These are phyloP conservation scores for Saksenaea oblongispora DNA, from an alignment of 371 early-diverging fungal species.

Conservation along the genomic window DNA sequence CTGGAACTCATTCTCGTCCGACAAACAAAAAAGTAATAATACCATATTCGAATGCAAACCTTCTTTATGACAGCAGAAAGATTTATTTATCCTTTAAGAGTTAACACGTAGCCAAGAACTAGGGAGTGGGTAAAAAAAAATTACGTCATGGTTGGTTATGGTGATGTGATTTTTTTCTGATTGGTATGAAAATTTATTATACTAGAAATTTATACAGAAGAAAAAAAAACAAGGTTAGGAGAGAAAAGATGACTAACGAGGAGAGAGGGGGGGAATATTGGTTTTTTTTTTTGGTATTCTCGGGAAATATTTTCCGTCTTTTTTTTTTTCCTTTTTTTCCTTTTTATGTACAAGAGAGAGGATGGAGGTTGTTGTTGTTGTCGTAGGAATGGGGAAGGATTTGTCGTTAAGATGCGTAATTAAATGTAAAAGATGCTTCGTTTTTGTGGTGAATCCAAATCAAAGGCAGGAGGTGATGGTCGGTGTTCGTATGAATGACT, in stretches of 20 bases:
- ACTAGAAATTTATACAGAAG: not conserved
- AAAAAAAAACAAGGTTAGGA: not conserved
- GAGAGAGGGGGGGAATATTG: not conserved
- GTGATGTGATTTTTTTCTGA: not conserved
- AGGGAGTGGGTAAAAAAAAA: not conserved
- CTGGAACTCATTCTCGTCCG: not conserved
- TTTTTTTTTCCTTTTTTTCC: not conserved
- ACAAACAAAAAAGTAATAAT: not conserved
- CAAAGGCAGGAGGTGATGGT: constrained; percentile 25
- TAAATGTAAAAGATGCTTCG: constrained; percentile 15
- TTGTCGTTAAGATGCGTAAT: constrained; percentile 5
- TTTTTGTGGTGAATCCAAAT: constrained; percentile 11
- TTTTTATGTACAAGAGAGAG: not conserved
- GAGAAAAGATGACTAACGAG: not conserved
- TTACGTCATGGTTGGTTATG: not conserved
- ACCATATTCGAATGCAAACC: not conserved
- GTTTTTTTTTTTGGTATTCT: not conserved
- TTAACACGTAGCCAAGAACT: not conserved
- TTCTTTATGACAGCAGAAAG: not conserved
- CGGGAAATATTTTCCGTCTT: not conserved
- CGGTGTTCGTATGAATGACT: not conserved
- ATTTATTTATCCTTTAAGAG: not conserved
- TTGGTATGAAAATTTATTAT: constrained; percentile 2
- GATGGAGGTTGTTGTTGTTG: not conserved
- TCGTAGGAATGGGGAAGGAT: not conserved